Conservation (phyloP, 805 yeast genomes). For the Wickerhamomyces bovis region DNA sequence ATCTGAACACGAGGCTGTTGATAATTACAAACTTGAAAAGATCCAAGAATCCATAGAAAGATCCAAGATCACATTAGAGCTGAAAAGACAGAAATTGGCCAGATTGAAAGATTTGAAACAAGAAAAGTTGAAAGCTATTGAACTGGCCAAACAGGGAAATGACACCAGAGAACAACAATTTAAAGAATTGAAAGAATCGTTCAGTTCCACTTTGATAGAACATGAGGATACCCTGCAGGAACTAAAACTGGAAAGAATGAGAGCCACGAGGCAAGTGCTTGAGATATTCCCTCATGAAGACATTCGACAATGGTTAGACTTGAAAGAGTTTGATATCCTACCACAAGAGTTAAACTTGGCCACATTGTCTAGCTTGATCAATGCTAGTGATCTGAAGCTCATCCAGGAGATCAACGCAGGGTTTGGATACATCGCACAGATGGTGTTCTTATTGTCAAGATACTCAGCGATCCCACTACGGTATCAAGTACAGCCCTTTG, state of each 20-base stretch:
- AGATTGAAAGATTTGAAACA: constrained; percentile 8
- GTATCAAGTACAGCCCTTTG: constrained; percentile 34
- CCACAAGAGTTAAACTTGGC: constrained; percentile 14
- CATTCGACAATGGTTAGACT: constrained; percentile 14
- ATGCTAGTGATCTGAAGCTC: constrained; percentile 7
- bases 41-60: constrained; percentile 2
- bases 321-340: constrained; percentile 23
- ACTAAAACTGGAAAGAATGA: constrained; percentile 12
- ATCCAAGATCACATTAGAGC: constrained; percentile 1
- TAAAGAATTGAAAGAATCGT: constrained; percentile 11
- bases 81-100: constrained; percentile 6
- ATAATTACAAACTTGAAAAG: constrained; percentile 4
- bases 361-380: constrained; percentile 9
- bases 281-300: constrained; percentile 29
- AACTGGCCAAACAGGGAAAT: constrained; percentile 1
- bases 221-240: constrained; percentile 14
- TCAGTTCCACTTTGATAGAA: constrained; percentile 7
- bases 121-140: constrained; percentile 5
- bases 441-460: constrained; percentile 26
- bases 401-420: constrained; percentile 27
- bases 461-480: constrained; percentile 31
- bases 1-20: background rate
- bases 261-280: constrained; percentile 18
- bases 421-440: constrained; percentile 31
- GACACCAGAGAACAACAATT: background rate